phyloP scores from a whole-genome alignment of 257 asterid species.

The Solanum pennellii region DNA sequence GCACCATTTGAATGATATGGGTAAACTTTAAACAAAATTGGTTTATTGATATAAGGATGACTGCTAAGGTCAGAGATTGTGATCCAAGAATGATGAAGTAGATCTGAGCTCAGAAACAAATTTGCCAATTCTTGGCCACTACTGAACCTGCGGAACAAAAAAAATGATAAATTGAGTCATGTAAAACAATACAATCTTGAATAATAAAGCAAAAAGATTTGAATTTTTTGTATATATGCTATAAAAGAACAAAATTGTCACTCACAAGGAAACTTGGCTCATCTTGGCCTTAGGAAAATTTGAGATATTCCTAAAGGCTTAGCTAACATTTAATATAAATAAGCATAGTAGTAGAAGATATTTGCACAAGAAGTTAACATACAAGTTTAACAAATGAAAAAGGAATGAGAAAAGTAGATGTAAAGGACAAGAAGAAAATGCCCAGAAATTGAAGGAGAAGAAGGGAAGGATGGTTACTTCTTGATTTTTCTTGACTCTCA shows the following conservation, averaged over 20 bases:
- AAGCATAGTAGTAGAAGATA: background rate
- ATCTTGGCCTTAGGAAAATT: background rate
- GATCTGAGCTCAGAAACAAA: constrained; percentile 8
- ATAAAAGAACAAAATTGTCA: background rate
- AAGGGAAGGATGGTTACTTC: background rate
- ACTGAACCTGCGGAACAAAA: constrained; percentile 3
- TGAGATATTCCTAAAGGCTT: background rate
- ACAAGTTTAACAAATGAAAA: background rate
- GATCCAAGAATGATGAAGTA: constrained; percentile 11
- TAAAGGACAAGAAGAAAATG: background rate
- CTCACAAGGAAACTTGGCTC: background rate
- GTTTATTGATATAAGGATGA: background rate
- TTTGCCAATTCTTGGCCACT: background rate
- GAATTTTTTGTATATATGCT: background rate
- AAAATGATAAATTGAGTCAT: background rate
- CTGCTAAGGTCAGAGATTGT: background rate
- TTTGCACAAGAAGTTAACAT: background rate
- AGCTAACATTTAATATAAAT: background rate
- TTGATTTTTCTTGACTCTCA: background rate
- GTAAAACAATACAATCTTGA: background rate
- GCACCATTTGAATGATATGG: background rate
- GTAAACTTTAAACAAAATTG: background rate
- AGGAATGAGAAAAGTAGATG: background rate
- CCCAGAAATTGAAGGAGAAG: background rate
- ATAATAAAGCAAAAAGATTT: background rate